phyloP scores from a whole-genome alignment of 768 basidiomycete species.

The Neoboletus magnificus region DNA sequence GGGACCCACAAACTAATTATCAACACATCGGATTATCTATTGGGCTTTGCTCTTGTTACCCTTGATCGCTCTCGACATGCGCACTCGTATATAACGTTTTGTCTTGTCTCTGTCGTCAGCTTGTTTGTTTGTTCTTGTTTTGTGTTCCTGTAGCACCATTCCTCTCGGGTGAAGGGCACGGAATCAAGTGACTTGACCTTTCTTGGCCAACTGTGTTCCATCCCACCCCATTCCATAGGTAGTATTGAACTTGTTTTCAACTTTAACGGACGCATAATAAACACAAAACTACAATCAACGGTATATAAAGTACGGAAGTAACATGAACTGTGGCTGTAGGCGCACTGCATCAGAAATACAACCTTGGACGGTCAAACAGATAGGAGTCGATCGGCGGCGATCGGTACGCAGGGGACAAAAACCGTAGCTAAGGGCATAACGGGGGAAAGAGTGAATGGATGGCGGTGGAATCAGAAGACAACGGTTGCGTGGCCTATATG shows the following conservation, averaged over 20 bases:
- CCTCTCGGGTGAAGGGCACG: conserved; percentile 5
- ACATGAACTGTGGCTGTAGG: background rate
- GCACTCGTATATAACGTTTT: conserved; percentile 34
- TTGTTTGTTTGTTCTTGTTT: conserved; percentile 32
- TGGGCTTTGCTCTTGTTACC: conserved; percentile 34
- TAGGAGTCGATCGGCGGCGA: background rate
- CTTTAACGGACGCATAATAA: background rate
- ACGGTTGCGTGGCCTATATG: conserved; percentile 13
- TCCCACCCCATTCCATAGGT: background rate
- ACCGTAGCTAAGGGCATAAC: background rate
- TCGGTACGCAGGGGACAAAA: background rate
- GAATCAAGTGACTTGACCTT: conserved; percentile 12
- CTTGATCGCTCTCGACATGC: conserved; percentile 37
- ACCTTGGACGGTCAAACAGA: conserved; percentile 3
- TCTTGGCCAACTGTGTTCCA: conserved; percentile 12
- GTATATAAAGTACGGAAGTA: conserved; percentile 11
- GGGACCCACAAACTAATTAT: conserved; percentile 28
- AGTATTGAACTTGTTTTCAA: background rate
- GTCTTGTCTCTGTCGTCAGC: conserved; percentile 28
- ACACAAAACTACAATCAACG: background rate
- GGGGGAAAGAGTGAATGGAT: background rate
- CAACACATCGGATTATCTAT: conserved; percentile 32
- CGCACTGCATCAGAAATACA: conserved; percentile 14
- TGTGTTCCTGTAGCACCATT: conserved; percentile 18
- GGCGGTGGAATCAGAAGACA: background rate